These are phyloP conservation scores for Verruconis gallopava DNA, from an alignment of 2,329 filamentous ascomycete genomes.

Conservation along the genomic window DNA sequence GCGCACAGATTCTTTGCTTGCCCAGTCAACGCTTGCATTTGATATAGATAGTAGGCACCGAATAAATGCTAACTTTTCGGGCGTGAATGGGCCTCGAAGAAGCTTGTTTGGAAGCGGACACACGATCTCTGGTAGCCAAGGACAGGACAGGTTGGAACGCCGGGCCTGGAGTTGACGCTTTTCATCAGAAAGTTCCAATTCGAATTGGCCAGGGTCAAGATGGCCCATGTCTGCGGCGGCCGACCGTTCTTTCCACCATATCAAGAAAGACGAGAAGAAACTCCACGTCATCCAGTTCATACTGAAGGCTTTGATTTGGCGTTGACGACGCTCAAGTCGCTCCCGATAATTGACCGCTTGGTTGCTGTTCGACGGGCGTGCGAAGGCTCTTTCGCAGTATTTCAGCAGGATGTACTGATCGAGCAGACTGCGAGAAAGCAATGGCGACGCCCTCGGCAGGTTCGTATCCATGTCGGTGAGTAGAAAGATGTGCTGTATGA, in stretches of 20 bases:
- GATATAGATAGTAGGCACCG: slow-evolving; percentile 21
- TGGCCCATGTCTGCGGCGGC: too few relatives aligned
- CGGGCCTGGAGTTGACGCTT: too few relatives aligned
- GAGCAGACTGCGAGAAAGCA: slow-evolving; percentile 23
- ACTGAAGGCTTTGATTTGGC: neutral
- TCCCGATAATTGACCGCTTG: neutral
- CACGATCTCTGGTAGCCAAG: slow-evolving; percentile 17
- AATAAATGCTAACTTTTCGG: slow-evolving; percentile 19
- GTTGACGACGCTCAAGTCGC: neutral
- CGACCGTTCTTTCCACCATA: too few relatives aligned
- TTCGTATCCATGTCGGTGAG: slow-evolving; percentile 34
- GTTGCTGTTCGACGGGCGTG: neutral
- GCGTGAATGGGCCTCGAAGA: slow-evolving; percentile 18
- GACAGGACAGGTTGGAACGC: neutral
- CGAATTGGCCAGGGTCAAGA: neutral
- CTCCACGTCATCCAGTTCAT: neutral
- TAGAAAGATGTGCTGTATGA: slow-evolving; percentile 40
- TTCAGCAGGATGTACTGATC: neutral
- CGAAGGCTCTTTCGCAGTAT: neutral
- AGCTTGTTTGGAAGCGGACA: slow-evolving; percentile 21
- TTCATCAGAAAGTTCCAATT: neutral
- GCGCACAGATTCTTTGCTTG: slow-evolving; percentile 11
- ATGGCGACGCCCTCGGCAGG: slow-evolving; percentile 28
- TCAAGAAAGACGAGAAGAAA: neutral
- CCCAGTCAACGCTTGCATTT: slow-evolving; percentile 22